These are phyloP conservation scores for Dictyostelium intermedium DNA, from an alignment of 78 protist genomes.

Conservation along the genomic window DNA sequence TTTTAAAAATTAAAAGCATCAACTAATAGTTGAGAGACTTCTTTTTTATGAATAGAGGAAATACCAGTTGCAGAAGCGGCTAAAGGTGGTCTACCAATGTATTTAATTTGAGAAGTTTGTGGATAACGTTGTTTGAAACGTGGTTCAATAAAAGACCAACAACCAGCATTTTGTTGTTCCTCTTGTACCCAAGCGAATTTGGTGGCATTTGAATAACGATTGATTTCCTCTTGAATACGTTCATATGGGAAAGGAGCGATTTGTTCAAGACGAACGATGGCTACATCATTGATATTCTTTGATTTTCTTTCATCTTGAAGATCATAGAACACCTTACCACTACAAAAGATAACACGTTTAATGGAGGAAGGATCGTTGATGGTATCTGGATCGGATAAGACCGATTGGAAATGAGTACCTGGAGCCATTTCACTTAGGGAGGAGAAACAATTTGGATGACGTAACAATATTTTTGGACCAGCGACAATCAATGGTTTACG, in stretches of 20 bases:
- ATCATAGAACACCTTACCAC: conserved; percentile 92
- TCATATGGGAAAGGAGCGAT: conserved; percentile 93
- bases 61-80: conserved; percentile 67
- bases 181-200: conserved; percentile 92
- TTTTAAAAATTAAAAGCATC: conserved; percentile 60
- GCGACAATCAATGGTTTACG: conserved; percentile 94
- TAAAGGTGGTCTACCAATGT: conserved; percentile 73
- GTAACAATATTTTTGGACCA: conserved; percentile 92
- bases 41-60: conserved; percentile 59
- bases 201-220: conserved; percentile 73
- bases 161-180: conserved; percentile 95
- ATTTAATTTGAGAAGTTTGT: conserved; percentile 15
- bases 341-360: conserved; percentile 83
- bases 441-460: conserved; percentile 83
- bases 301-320: conserved; percentile 66
- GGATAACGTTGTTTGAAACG: conserved; percentile 77
- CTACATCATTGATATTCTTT: conserved; percentile 2
- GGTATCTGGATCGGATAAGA: conserved; percentile 76
- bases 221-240: conserved; percentile 14
- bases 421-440: conserved; percentile 81
- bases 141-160: conserved; percentile 90
- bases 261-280: conserved; percentile 88
- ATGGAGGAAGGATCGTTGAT: conserved; percentile 20
- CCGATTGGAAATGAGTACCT: conserved; percentile 85
- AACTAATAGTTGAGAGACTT: conserved; percentile 35